Conservation (phyloP, 225 moss, liverwort and hornwort species). For the Polytrichum commune region DNA sequence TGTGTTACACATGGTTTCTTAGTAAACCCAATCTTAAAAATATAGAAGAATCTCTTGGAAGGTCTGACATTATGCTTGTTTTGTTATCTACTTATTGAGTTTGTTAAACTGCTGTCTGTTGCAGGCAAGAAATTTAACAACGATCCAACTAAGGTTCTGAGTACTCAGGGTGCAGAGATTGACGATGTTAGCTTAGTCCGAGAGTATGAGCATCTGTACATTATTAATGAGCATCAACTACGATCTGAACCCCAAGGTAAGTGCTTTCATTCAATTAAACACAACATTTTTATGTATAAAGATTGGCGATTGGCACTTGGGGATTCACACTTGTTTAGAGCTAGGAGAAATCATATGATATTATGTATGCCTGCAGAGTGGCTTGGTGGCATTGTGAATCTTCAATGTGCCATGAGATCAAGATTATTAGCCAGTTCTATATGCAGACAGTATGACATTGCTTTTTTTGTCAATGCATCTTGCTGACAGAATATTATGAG, state of each 20-base stretch:
- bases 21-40: not conserved
- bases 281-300: not conserved
- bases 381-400: too few relatives aligned
- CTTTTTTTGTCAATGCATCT: not conserved
- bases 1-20: not conserved
- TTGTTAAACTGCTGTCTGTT: not conserved
- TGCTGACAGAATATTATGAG: not conserved
- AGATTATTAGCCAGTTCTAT: too few relatives aligned
- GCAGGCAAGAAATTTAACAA: constrained; percentile 56
- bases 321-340: too few relatives aligned
- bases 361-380: too few relatives aligned
- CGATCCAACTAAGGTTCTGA: constrained; percentile 52
- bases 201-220: constrained; percentile 77
- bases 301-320: too few relatives aligned
- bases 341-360: too few relatives aligned
- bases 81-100: not conserved
- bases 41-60: not conserved
- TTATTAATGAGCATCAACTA: constrained; percentile 43
- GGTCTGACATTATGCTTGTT: not conserved
- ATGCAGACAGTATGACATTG: too few relatives aligned
- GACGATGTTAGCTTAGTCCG: constrained; percentile 61
- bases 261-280: not conserved
- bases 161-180: constrained; percentile 59
- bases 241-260: constrained; percentile 31
- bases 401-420: too few relatives aligned